phyloP scores from a whole-genome alignment of 495 filamentous ascomycete species.

The Paragyromitra xinjiangensis region DNA sequence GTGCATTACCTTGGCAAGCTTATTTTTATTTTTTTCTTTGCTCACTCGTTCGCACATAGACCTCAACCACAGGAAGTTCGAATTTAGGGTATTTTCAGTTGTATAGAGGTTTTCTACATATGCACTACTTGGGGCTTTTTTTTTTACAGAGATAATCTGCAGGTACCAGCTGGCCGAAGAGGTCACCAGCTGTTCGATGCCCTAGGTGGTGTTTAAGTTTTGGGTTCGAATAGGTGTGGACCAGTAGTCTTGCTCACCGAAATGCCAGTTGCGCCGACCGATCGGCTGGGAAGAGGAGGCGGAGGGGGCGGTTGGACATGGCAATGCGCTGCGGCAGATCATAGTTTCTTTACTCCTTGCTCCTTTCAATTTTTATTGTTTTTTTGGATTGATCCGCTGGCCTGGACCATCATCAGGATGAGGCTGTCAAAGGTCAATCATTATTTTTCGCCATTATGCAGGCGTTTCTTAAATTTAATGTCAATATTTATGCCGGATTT shows the following conservation, averaged over 20 bases:
- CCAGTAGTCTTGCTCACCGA: slow-evolving; percentile 27
- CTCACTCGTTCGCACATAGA: neutral
- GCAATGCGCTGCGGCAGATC: slow-evolving; percentile 35
- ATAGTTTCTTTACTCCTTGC: neutral
- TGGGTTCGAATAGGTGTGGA: slow-evolving; percentile 7
- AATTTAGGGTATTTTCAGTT: neutral
- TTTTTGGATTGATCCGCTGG: slow-evolving; percentile 27
- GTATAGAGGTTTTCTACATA: neutral
- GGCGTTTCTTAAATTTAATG: slow-evolving; percentile 38
- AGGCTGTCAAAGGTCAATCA: slow-evolving; percentile 26
- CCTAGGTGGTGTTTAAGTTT: slow-evolving; percentile 7
- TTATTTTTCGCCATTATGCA: slow-evolving; percentile 37
- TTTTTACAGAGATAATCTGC: slow-evolving; percentile 7
- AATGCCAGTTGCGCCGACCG: slow-evolving; percentile 17
- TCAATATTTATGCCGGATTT: slow-evolving; percentile 26
- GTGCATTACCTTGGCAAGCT: slow-evolving; percentile 15
- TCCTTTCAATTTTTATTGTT: slow-evolving; percentile 11
- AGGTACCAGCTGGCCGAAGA: slow-evolving; percentile 26
- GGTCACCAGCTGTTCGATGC: neutral
- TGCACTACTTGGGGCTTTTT: neutral
- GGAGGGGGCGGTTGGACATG: neutral
- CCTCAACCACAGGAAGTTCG: neutral
- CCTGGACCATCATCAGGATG: slow-evolving; percentile 5
- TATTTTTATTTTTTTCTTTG: neutral
- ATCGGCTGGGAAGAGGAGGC: slow-evolving; percentile 20